phyloP scores from a whole-genome alignment of 768 basidiomycete species.

The Mycena floridula region DNA sequence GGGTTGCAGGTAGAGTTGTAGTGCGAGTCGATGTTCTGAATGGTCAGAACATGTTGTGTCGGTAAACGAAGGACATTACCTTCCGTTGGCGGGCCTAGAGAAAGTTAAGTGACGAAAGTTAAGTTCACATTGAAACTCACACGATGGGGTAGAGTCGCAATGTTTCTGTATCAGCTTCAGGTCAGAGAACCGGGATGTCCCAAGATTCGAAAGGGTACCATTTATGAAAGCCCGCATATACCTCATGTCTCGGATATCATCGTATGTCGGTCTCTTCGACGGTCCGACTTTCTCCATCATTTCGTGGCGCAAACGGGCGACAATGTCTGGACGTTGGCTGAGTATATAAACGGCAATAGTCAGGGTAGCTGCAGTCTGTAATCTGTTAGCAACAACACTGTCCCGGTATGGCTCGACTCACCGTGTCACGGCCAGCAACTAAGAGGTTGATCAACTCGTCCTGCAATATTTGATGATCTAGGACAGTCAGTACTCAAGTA shows the following conservation, averaged over 20 bases:
- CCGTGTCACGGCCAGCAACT: slow-evolving; percentile 26
- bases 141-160: slow-evolving; percentile 13
- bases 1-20: background rate
- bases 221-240: slow-evolving; percentile 32
- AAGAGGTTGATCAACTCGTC: slow-evolving; percentile 17
- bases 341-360: slow-evolving; percentile 23
- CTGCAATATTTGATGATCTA: slow-evolving; percentile 7
- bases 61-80: slow-evolving; percentile 13
- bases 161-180: slow-evolving; percentile 4
- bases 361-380: slow-evolving; percentile 22
- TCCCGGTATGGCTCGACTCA: background rate
- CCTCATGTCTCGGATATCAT: slow-evolving; percentile 29
- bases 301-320: slow-evolving; percentile 23
- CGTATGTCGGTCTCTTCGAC: slow-evolving; percentile 20
- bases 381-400: background rate
- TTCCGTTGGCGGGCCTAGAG: slow-evolving; percentile 25
- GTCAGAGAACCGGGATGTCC: background rate
- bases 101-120: background rate
- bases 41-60: slow-evolving; percentile 2
- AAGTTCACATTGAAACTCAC: slow-evolving; percentile 4
- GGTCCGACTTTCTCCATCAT: slow-evolving; percentile 20
- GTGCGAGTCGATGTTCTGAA: slow-evolving; percentile 1
- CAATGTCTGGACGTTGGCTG: slow-evolving; percentile 19
- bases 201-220: background rate
- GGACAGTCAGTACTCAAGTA: background rate